Base-by-base conservation (phyloP, 306 rosid species). In the Spatholobus suberectus region DNA sequence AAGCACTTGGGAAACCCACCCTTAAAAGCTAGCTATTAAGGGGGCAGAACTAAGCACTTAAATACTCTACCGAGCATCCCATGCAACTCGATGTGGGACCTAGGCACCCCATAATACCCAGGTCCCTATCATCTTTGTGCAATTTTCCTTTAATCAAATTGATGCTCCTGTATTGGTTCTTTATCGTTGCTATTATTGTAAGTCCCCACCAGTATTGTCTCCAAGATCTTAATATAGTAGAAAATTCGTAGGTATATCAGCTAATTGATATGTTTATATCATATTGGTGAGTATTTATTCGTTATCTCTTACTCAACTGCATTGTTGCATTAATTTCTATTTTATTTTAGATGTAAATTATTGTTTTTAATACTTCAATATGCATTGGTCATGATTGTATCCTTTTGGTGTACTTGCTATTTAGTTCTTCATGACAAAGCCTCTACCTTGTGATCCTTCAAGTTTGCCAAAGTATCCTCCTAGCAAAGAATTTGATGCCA, bases 401-500 rank as follows among this genome's bases (percentile, higher is more conserved):
- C 79, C 29, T 83, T 72, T 82, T 86, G 75, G 34, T 76, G 38
- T 73, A 38, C 63, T 68, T 82, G 44, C 12, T 10, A 75, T 81
- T 73, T 61, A 95, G 99, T 93, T 93, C 86, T 96, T 96, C 86
- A 82, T 93, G 5, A 84, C 86, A 27, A 96, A 92, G 77, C 99
- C 99, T 70, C 87, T 92, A 65, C 99, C 99, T 24, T 96, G 99
- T 81, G 99, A 96, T 90, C 97, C 99, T 27, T 91, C 91, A 38
- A 96, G 91, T 85, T 84, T 96, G 91, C 99, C 99, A 23, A 96
- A 91, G 89, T 96, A 96, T 86, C 98, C 99, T 88, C 99, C 99
- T 6, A 93, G 99, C 92, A 96, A 96, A 86, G 99, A 96, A 91
- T 89, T 96, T 83, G 99, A 96, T 84, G 96, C 98, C 41, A 96